phyloP scores from a whole-genome alignment of 2,329 filamentous ascomycete genomes.

The Chaetomiaceae sp. region DNA sequence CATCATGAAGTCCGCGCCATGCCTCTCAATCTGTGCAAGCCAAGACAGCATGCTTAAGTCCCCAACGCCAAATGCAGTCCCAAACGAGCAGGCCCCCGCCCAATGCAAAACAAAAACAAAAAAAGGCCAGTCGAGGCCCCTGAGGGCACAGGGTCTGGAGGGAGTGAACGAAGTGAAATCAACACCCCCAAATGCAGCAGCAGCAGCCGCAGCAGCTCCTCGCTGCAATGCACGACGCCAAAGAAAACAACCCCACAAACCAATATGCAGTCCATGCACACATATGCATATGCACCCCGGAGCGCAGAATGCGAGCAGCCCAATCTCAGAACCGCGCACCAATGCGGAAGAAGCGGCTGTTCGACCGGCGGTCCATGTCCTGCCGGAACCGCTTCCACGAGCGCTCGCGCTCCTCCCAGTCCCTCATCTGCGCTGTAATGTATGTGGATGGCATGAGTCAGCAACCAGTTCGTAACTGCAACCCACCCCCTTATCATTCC shows the following conservation, averaged over 20 bases:
- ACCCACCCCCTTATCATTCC: no score
- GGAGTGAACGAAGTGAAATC: slow-evolving; percentile 5
- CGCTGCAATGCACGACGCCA: not conserved
- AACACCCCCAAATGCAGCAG: slow-evolving; percentile 10
- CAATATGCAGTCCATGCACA: not conserved
- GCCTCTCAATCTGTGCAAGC: slow-evolving; percentile 1
- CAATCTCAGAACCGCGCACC: slow-evolving; percentile 12
- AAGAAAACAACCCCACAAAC: not conserved
- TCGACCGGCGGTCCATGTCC: slow-evolving; percentile 8
- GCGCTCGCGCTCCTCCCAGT: slow-evolving; percentile 45
- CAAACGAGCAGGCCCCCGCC: not conserved
- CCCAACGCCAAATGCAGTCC: not conserved
- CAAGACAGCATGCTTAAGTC: not conserved
- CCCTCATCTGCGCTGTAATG: slow-evolving; percentile 44
- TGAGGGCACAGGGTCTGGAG: not conserved
- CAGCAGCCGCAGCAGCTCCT: not conserved
- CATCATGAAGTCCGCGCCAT: not conserved
- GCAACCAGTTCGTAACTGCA: no score
- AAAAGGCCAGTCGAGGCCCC: slow-evolving; percentile 3
- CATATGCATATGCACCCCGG: not conserved
- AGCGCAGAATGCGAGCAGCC: no score
- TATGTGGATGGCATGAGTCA: not conserved
- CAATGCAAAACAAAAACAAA: slow-evolving; percentile 13
- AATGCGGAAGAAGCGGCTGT: slow-evolving; percentile 15
- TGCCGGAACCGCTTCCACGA: slow-evolving; percentile 34